Conservation (phyloP, 169 alveolate species). For the Babesia ovis region DNA sequence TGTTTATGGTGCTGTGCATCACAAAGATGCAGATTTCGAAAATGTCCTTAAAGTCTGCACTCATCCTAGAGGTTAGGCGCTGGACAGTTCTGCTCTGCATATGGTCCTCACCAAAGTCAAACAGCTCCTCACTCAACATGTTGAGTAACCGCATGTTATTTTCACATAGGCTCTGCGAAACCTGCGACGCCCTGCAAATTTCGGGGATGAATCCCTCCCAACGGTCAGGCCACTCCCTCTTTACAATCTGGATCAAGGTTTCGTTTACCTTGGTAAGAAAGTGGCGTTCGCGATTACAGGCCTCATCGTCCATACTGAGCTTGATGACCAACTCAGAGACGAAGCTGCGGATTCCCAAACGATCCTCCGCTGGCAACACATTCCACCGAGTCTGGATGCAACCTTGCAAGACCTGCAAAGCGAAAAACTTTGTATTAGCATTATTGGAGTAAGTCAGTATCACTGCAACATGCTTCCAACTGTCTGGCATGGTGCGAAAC, state of each 20-base stretch:
- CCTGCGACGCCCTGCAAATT: conserved; percentile 93
- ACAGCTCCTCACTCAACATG: conserved; percentile 94
- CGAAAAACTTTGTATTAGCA: conserved; percentile 87
- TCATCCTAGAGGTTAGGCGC: conserved; percentile 77
- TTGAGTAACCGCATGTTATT: conserved; percentile 95
- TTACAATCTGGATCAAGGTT: conserved; percentile 85
- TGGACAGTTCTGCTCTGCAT: conserved; percentile 84
- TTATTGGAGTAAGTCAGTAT: conserved; percentile 82
- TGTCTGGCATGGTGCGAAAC: conserved; percentile 83
- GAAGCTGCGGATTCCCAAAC: conserved; percentile 83
- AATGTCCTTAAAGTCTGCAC: conserved; percentile 81
- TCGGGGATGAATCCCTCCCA: conserved; percentile 99
- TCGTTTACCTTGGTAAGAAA: conserved; percentile 85
- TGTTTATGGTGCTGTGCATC: conserved; percentile 78
- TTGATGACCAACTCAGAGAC: conserved; percentile 81
- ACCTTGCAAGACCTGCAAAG: conserved; percentile 83
- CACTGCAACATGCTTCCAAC: conserved; percentile 89
- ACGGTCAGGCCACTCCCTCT: conserved; percentile 98
- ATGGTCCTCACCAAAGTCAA: conserved; percentile 90
- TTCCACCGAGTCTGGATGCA: conserved; percentile 88
- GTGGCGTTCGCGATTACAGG: conserved; percentile 79
- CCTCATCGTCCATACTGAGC: conserved; percentile 78
- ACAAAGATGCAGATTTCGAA: conserved; percentile 90
- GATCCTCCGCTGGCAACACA: conserved; percentile 83
- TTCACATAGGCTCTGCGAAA: conserved; percentile 94